Evolutionary conservation across 495 filamentous ascomycete genomes (phyloP), one percentile per base, ranked within the genome.

Genomic region (Penicillium fimorum): DNA sequence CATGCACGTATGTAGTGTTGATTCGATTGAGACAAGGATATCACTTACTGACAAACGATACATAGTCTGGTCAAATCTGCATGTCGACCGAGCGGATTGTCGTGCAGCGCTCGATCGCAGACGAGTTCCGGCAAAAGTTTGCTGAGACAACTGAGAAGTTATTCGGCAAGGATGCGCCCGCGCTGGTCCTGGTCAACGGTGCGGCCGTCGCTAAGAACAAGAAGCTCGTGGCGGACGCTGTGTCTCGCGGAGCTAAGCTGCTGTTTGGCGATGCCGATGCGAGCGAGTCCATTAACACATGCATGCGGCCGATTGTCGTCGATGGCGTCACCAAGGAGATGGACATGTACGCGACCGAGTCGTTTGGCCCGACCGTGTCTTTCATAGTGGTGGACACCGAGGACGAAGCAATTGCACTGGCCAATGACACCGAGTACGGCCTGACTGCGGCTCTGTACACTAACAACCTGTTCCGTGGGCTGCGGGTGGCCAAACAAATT

Each of bases 41-140:
- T 32, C 6, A 3, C 27, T 4, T 30, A 43, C 50, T 52, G 12
- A 33, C 20, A 18, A 44, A 9, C 45, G 4, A 46, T 29, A 22
- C 43, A 27, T 58, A 84, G 73, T 74, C 82, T 22, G 92, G 92
- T 1, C 92, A 97, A 77, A 84, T 95, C 47, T 97, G 92, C 76
- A 94, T 97, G 92, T 82, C 84, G 3, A 96, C 91, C 0, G 92
- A 96, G 75, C 84, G 88, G 25, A 89, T 97, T 66, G 72, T 96
- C 20, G 89, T 96, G 22, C 88, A 95, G 66, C 82, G 82, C 37
- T 76, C 79, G 15, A 70, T 96, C 50, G 81, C 81, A 25, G 78
- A 79, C 11, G 67, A 81, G 45, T 97, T 96, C 69, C 80, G 83
- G 47, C 70, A 76, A 47, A 79, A 83, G 59, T 70, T 92, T 10